Evolutionary conservation across 345 rosid genomes (phyloP).

Genomic region (Eucalyptus grandis): DNA sequence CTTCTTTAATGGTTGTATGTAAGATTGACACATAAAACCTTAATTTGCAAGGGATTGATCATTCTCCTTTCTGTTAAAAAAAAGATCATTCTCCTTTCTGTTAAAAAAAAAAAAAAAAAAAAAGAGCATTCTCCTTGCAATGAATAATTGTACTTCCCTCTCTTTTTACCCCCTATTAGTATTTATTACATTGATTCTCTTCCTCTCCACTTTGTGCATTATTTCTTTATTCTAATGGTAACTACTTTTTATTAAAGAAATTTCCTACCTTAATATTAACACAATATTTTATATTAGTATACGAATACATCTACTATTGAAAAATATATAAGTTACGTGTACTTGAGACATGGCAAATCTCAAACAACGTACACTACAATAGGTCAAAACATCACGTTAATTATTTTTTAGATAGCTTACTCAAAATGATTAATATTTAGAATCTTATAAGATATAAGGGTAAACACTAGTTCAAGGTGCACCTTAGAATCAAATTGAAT

Average conservation of each 20-base stretch:
- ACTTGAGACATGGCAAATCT: neutral
- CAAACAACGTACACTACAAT: neutral
- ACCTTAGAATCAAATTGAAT: neutral
- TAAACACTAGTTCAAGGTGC: neutral
- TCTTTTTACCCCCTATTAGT: neutral
- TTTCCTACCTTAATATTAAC: neutral
- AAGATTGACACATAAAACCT: neutral
- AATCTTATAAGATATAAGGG: neutral
- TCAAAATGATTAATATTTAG: neutral
- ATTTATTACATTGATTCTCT: neutral
- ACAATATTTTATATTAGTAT: neutral
- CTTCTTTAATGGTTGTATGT: neutral
- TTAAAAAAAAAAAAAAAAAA: too few species aligned
- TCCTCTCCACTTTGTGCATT: neutral
- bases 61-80: neutral
- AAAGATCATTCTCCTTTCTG: neutral
- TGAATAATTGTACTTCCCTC: neutral
- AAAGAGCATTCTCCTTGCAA: neutral
- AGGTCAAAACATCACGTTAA: neutral
- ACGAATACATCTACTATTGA: neutral
- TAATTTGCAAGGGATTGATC: neutral
- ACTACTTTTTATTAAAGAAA: neutral
- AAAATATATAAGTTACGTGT: neutral
- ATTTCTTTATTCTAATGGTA: neutral
- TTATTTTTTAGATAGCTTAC: neutral